Base-by-base conservation (phyloP, 495 filamentous ascomycete species). In the Filosporella fistucella region DNA sequence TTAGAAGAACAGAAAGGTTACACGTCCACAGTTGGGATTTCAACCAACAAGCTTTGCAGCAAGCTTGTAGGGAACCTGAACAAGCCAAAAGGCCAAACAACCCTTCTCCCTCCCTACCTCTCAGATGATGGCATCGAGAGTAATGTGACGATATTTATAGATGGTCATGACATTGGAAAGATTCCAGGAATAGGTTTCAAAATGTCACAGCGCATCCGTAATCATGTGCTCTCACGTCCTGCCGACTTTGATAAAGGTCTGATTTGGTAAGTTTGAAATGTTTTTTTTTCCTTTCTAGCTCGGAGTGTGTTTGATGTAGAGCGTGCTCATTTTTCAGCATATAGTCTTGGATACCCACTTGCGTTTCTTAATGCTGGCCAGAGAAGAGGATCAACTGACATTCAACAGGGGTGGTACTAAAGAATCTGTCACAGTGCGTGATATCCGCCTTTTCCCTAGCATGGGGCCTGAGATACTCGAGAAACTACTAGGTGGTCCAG, bases 151-250 rank as follows among this genome's bases (percentile, higher is more conserved):
- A 51, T 56, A 0, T 96, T 97, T 56, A 70, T 97, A 45, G 89
- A 94, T 55, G 57, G 49, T 14, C 85, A 89, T 55, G 79, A 82
- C 46, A 80, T 97, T 41, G 82, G 88, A 33, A 86, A 85, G 56
- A 77, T 97, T 25, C 91, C 91, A 0, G 88, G 90, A 0, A 88
- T 97, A 28, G 90, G 91, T 8, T 82, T 77, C 55, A 91, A 85
- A 42, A 74, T 79, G n/a, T 80, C 88, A 1, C 78, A 82, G 48
- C 75, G 82, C 45, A 68, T 97, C 18, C 76, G 84, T 30, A 68
- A 72, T 17, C 70, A 81, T 51, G 65, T 93, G 13, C 64, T 82
- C 1, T 71, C 71, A 4, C 61, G 67, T 2, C 63, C 66, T 0
- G 50, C 67, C 1, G 64, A 66, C 4, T 63, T 65, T 22, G 63